Evolutionary conservation across 169 alveolate genomes (phyloP).

Genomic region (Plasmodium sp.): DNA sequence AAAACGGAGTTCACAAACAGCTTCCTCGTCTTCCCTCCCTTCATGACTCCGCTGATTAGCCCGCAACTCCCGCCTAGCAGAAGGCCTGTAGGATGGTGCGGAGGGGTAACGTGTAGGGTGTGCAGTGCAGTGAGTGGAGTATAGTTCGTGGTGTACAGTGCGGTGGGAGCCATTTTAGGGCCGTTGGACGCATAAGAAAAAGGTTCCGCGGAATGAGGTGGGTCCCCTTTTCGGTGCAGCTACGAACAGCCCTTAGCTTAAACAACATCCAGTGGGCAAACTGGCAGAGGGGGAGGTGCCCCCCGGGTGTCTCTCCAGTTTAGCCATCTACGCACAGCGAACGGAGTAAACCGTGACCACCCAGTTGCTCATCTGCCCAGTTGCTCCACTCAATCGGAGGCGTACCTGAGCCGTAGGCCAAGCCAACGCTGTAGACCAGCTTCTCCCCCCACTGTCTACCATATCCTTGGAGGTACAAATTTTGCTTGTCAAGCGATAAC

Average conservation of each 20-base stretch:
- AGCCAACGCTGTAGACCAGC: constrained; percentile 89
- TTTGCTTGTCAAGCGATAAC: constrained; percentile 77
- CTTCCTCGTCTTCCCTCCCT: constrained; percentile 89
- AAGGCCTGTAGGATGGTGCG: constrained; percentile 79
- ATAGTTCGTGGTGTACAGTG: no score
- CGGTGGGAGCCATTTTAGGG: background rate
- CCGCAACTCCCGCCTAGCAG: constrained; percentile 90
- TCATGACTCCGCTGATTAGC: constrained; percentile 84
- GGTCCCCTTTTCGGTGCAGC: background rate
- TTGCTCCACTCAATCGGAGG: background rate
- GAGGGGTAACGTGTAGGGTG: background rate
- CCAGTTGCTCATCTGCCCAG: no score
- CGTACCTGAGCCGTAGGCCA: constrained; percentile 90
- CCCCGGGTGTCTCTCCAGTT: no score
- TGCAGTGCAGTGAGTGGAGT: background rate
- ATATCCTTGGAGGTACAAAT: constrained; percentile 84
- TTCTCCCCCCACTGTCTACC: constrained; percentile 92
- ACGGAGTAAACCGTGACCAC: background rate
- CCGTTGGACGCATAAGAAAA: background rate
- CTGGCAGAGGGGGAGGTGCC: background rate
- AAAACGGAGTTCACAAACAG: constrained; percentile 87
- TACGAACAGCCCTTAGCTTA: background rate
- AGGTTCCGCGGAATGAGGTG: background rate
- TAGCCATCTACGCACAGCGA: background rate
- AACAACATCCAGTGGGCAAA: background rate